These are phyloP conservation scores for Debaryomyces psychrophilus DNA, from an alignment of 1,139 yeast genomes.

Conservation along the genomic window DNA sequence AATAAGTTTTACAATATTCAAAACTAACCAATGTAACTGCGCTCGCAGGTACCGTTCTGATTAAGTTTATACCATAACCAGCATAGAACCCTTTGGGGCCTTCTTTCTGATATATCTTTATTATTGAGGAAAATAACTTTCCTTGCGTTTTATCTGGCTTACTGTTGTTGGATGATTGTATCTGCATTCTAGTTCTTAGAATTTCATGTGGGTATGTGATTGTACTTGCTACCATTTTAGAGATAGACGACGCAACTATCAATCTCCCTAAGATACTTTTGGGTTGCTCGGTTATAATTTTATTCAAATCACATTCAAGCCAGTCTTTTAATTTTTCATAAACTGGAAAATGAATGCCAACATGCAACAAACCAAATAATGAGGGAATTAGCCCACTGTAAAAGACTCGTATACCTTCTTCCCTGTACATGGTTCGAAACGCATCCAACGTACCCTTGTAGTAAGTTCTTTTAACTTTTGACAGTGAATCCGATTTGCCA, in stretches of 20 bases:
- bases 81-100: slow-evolving; percentile 86
- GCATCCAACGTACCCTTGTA: slow-evolving; percentile 87
- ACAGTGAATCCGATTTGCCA: neutral
- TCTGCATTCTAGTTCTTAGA: slow-evolving; percentile 87
- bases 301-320: slow-evolving; percentile 36
- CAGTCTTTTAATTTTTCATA: slow-evolving; percentile 75
- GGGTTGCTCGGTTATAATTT: slow-evolving; percentile 19
- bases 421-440: slow-evolving; percentile 69
- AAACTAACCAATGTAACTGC: slow-evolving; percentile 94
- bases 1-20: slow-evolving; percentile 75
- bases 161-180: slow-evolving; percentile 31
- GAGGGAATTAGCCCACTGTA: slow-evolving; percentile 93
- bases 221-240: slow-evolving; percentile 88
- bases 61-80: slow-evolving; percentile 83
- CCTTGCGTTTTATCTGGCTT: slow-evolving; percentile 17
- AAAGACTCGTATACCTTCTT: slow-evolving; percentile 83
- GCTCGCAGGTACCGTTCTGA: slow-evolving; percentile 92
- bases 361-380: slow-evolving; percentile 86
- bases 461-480: slow-evolving; percentile 30
- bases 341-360: slow-evolving; percentile 96
- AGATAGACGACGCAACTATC: slow-evolving; percentile 72
- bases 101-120: slow-evolving; percentile 63
- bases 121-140: slow-evolving; percentile 29
- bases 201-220: slow-evolving; percentile 97
- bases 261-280: slow-evolving; percentile 44